Percentiles rank a stretch among this genome's conserved stretches.
phyloP scores from a whole-genome alignment of 129 eudicot genomes.

The Sambucus nigra region DNA sequence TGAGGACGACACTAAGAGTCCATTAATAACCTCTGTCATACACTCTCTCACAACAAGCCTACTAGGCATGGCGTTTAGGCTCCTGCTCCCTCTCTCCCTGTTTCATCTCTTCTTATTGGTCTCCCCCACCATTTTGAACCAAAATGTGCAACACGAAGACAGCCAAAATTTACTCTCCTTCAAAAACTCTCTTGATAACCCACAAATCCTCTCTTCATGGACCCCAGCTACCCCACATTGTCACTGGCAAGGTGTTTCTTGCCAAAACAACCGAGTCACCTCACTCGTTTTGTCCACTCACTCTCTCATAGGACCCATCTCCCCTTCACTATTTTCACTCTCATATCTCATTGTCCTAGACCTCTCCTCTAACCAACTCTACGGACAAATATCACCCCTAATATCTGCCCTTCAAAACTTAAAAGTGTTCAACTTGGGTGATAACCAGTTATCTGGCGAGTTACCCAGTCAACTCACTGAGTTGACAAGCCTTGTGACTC shows the following conservation, averaged over 20 bases:
- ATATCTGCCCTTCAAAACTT: slow-evolving; percentile 31
- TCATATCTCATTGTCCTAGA: slow-evolving; percentile 34
- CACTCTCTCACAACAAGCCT: slow-evolving; percentile 12
- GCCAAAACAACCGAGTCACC: slow-evolving; percentile 37
- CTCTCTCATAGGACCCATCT: slow-evolving; percentile 36
- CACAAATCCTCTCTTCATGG: slow-evolving; percentile 43
- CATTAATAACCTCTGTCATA: not conserved
- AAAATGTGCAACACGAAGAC: slow-evolving; percentile 14
- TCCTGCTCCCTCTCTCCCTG: slow-evolving; percentile 13
- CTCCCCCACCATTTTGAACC: slow-evolving; percentile 11
- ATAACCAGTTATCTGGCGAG: slow-evolving; percentile 45
- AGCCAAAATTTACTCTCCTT: slow-evolving; percentile 30
- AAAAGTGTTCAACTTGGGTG: slow-evolving; percentile 29
- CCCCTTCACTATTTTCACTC: slow-evolving; percentile 35
- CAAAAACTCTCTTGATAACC: slow-evolving; percentile 44
- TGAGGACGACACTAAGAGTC: slow-evolving; percentile 11
- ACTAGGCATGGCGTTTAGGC: slow-evolving; percentile 22
- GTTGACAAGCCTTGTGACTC: slow-evolving; percentile 32
- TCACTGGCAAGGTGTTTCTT: slow-evolving; percentile 55
- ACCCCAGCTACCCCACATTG: slow-evolving; percentile 38
- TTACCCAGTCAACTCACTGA: slow-evolving; percentile 47
- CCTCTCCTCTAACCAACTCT: slow-evolving; percentile 44
- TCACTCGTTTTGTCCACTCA: slow-evolving; percentile 46
- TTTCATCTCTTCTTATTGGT: slow-evolving; percentile 7
- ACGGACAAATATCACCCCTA: slow-evolving; percentile 27